Base-by-base conservation (phyloP, 1,284 basidiomycete species). In the Cryptococcus maquisensis region DNA sequence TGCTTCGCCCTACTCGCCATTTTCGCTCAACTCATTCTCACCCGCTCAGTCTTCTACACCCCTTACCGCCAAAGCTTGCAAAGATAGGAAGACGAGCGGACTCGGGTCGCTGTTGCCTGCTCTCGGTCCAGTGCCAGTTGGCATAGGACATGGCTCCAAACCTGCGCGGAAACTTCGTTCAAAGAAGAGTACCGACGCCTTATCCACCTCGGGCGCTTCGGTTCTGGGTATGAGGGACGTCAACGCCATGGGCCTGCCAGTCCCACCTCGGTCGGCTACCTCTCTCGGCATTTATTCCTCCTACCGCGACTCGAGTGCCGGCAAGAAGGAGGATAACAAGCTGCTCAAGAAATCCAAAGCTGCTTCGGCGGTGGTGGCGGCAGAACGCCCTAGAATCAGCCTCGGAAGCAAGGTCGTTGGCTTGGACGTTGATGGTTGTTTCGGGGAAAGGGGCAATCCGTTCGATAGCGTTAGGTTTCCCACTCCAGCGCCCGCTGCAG, bases 61-160 rank as follows among this genome's bases (percentile, higher is more conserved):
- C 9, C 39, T 21, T 8, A 40, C 39, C 9, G 39, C 39, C n/a
- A 40, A 40, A 6, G n/a, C 39, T 9, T n/a, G 52, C 23, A 26
- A 24, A 20, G 20, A 23, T 18, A 9, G 41, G 18, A 36, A 41
- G 46, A 3, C 26, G 51, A n/a, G 52, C 28, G 35, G 47, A n/a
- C 50, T 54, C 0, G 47, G 28, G 28, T 32, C 28, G 28, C 28
- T 32, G 6, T 32, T 59, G 21, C 57, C 57, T 10, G 16, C 43
- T 44, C 21, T 28, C 3, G 43, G 43, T 10, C 21, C 23, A n/a
- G n/a, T 20, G 9, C 43, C 28, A 10, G 28, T 2, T 21, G 21
- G 18, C 12, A 8, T 44, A 9, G 43, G 43, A 20, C 43, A 44
- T 26, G 43, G 16, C 9, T 16, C 16, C 1, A 16, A 26, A n/a